These are phyloP conservation scores for Mycogone perniciosa DNA, from an alignment of 2,329 filamentous ascomycete species.

Conservation along the genomic window DNA sequence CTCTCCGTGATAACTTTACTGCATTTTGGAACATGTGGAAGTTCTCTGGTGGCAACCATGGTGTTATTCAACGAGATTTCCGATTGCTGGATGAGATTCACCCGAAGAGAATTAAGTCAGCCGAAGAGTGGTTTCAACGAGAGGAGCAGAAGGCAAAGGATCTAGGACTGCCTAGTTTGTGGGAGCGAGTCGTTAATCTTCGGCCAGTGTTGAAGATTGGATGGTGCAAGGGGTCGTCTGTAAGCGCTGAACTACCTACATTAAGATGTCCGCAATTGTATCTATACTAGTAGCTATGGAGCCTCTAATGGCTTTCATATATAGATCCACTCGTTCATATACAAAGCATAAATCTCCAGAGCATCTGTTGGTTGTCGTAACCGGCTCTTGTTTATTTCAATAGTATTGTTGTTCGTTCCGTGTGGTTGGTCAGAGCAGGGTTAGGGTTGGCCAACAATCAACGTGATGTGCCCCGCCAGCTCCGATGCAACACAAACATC, in stretches of 20 bases:
- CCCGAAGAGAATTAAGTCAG: slow-evolving; percentile 40
- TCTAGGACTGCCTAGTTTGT: slow-evolving; percentile 10
- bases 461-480: too few species aligned
- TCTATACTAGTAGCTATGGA: not conserved
- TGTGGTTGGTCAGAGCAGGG: too few species aligned
- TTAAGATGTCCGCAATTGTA: not conserved
- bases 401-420: too few species aligned
- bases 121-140: slow-evolving; percentile 41
- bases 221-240: slow-evolving; percentile 13
- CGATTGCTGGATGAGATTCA: slow-evolving; percentile 45
- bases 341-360: too few species aligned
- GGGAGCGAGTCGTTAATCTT: slow-evolving; percentile 14
- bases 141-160: slow-evolving; percentile 29
- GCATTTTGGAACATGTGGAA: slow-evolving; percentile 45
- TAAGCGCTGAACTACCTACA: not conserved
- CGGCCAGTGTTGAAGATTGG: slow-evolving; percentile 16
- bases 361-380: too few species aligned
- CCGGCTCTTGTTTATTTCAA: too few species aligned
- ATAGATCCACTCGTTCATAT: too few species aligned
- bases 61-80: slow-evolving; percentile 41
- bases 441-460: too few species aligned
- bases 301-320: not conserved
- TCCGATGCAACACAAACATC: too few species aligned
- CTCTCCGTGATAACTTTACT: slow-evolving; percentile 41
- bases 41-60: slow-evolving; percentile 33